A percentile compares a stretch with the other conserved stretches of the same genome.
phyloP scores from a whole-genome alignment of 176 grass and related monocot genomes.

The Eremochloa ophiuroides region DNA sequence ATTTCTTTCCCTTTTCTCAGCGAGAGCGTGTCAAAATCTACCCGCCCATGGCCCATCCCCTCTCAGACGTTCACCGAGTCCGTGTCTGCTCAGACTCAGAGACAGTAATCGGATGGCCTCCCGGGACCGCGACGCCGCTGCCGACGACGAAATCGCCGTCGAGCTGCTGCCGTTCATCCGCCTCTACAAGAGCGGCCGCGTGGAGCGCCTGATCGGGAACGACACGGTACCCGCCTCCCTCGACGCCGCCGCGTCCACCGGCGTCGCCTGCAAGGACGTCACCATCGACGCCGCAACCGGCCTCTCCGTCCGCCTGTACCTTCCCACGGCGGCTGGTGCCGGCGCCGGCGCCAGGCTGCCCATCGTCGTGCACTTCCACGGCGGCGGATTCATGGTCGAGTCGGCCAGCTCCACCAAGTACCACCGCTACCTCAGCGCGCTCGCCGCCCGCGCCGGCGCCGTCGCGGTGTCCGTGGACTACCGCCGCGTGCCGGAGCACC shows the following conservation, averaged over 20 bases:
- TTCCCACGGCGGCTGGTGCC: constrained; percentile 22
- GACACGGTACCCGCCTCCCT: constrained; percentile 32
- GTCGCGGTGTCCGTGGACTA: constrained; percentile 62
- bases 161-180: constrained; percentile 53
- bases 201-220: constrained; percentile 53
- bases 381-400: constrained; percentile 58
- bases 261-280: constrained; percentile 56
- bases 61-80: background rate
- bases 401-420: constrained; percentile 51
- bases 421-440: constrained; percentile 45
- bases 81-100: too few species aligned
- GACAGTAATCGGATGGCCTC: constrained; percentile 14
- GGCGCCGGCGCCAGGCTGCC: constrained; percentile 35
- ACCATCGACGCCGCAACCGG: constrained; percentile 37
- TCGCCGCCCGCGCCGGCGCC: constrained; percentile 36
- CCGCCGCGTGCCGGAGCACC: constrained; percentile 78
- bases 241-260: constrained; percentile 4
- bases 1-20: background rate
- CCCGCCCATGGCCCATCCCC: background rate
- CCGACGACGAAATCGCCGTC: constrained; percentile 20
- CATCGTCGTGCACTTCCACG: constrained; percentile 60
- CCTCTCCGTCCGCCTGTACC: constrained; percentile 63
- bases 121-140: background rate
- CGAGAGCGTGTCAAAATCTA: background rate
- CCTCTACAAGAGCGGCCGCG: constrained; percentile 63